Evolutionary conservation across 768 basidiomycete species (phyloP).

Genomic region (Dacryopinax spathularia): DNA sequence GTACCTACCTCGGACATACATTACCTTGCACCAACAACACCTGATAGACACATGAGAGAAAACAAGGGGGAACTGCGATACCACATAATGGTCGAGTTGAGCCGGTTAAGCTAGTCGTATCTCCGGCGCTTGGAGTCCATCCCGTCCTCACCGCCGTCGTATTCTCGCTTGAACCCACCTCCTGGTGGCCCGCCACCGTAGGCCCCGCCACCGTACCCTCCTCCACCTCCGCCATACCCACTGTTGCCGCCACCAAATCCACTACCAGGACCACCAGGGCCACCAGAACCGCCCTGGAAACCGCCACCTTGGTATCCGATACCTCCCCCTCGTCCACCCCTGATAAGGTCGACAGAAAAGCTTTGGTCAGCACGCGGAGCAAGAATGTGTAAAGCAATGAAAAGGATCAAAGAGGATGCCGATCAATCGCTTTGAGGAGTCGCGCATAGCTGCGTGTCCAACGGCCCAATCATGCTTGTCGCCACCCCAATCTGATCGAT

Average conservation of each 20-base stretch:
- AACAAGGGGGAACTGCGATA: background rate
- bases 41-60: background rate
- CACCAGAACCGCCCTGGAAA: constrained; percentile 30
- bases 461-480: too few relatives aligned
- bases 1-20: background rate
- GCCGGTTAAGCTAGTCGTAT: background rate
- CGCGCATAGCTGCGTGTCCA: too few relatives aligned
- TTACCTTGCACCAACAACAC: background rate
- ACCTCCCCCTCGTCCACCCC: constrained; percentile 55
- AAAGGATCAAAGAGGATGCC: too few relatives aligned
- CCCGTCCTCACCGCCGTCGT: background rate
- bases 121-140: constrained; percentile 1
- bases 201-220: constrained; percentile 20
- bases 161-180: constrained; percentile 19
- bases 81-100: background rate
- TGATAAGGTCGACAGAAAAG: background rate
- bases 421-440: too few relatives aligned
- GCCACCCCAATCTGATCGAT: too few relatives aligned
- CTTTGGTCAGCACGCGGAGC: background rate
- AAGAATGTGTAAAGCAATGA: background rate
- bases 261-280: constrained; percentile 29
- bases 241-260: constrained; percentile 33
- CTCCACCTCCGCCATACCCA: constrained; percentile 27
- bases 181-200: constrained; percentile 26
- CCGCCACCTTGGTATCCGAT: constrained; percentile 56